Conservation (phyloP, 106 monocot species). For the Phalaenopsis equestris region DNA sequence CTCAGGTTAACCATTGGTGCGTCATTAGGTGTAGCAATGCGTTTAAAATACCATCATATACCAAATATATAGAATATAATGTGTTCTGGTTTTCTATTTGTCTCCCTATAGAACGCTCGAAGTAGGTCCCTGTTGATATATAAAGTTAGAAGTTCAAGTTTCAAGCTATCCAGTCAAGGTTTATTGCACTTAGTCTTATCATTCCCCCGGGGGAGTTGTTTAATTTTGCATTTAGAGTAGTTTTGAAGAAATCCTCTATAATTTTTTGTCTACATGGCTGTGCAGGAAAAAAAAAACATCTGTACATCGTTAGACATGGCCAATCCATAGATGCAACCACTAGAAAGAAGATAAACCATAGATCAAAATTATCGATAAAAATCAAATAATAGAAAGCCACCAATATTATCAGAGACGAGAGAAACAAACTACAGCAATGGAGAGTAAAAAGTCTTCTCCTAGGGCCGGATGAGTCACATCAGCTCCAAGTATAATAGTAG, state of each 20-base stretch:
- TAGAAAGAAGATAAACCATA: not conserved
- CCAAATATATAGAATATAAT: slow-evolving; percentile 81
- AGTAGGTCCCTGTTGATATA: slow-evolving; percentile 51
- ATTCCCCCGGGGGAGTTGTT: slow-evolving; percentile 18
- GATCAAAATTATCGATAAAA: not conserved
- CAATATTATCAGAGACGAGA: not conserved
- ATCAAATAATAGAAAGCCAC: not conserved
- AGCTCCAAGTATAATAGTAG: slow-evolving; percentile 86
- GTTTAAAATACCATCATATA: not conserved
- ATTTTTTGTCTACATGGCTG: slow-evolving; percentile 61
- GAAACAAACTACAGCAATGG: slow-evolving; percentile 68
- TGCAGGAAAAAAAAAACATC: slow-evolving; percentile 43
- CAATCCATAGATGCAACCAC: slow-evolving; percentile 95
- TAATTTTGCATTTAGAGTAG: slow-evolving; percentile 17
- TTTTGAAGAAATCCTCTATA: slow-evolving; percentile 48
- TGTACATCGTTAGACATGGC: slow-evolving; percentile 66
- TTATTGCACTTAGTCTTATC: slow-evolving; percentile 34
- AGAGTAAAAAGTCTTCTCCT: slow-evolving; percentile 61
- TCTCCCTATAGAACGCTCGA: slow-evolving; percentile 25
- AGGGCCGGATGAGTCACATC: slow-evolving; percentile 90
- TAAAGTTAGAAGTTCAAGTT: too few species aligned
- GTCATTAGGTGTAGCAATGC: not conserved
- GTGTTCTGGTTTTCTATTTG: slow-evolving; percentile 30
- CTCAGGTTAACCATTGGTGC: not conserved
- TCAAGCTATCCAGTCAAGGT: too few species aligned